These are phyloP conservation scores for Pestalotiopsis fici DNA, from an alignment of 2,329 filamentous ascomycete species.

Conservation along the genomic window DNA sequence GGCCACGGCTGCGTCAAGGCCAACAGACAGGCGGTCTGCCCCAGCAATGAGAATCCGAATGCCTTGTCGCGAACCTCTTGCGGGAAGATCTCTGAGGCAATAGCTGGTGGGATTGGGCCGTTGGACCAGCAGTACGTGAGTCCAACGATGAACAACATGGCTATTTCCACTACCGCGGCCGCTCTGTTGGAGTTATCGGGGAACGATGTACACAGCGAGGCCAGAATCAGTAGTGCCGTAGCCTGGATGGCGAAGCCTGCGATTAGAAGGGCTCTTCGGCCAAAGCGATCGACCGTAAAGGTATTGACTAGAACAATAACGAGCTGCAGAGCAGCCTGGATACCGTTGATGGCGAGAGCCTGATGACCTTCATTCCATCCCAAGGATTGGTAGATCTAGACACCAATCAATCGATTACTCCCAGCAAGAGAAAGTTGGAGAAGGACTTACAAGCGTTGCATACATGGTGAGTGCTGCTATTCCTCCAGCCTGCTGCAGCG, in stretches of 20 bases:
- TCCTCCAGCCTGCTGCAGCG: neutral
- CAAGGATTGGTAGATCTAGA: neutral
- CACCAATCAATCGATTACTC: neutral
- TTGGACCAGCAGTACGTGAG: neutral
- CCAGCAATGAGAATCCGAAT: neutral
- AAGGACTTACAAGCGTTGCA: neutral
- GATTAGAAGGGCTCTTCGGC: neutral
- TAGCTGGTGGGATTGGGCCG: neutral
- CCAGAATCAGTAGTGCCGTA: neutral
- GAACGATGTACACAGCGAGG: neutral
- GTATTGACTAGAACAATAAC: neutral
- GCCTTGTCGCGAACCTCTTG: constrained; percentile 1
- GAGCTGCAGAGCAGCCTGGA: neutral
- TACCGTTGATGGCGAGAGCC: neutral
- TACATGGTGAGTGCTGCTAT: constrained; percentile 3
- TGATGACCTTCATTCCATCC: neutral
- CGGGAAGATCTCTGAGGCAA: neutral
- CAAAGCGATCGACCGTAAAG: neutral
- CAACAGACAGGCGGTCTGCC: neutral
- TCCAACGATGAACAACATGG: neutral
- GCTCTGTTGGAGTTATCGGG: neutral
- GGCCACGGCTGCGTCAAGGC: constrained; percentile 1
- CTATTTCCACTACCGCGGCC: neutral
- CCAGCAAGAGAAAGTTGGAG: neutral
- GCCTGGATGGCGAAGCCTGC: constrained; percentile 1